Evolutionary conservation across 495 filamentous ascomycete species (phyloP).

Genomic region (Acidiella bohemica): DNA sequence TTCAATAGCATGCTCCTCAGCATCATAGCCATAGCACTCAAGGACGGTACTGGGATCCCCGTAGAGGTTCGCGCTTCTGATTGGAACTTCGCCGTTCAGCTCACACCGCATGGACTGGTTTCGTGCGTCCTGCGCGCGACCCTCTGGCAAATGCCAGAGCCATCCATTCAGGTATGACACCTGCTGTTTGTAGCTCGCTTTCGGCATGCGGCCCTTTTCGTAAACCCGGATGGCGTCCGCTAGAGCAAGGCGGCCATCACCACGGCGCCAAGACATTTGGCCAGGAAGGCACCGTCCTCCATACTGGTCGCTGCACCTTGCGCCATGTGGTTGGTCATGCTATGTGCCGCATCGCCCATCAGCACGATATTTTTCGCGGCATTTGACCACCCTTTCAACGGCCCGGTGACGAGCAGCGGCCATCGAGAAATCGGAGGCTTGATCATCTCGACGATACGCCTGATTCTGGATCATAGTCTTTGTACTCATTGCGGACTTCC

Average conservation of each 20-base stretch:
- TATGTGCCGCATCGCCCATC: constrained; percentile 22
- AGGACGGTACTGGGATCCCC: constrained; percentile 20
- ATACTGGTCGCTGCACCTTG: constrained; percentile 22
- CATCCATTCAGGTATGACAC: constrained; percentile 22
- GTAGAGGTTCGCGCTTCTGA: constrained; percentile 24
- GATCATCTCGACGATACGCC: constrained; percentile 25
- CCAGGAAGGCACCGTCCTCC: constrained; percentile 24
- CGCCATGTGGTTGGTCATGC: constrained; percentile 23
- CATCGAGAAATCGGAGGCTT: constrained; percentile 13
- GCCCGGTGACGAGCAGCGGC: constrained; percentile 21
- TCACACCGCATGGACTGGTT: constrained; percentile 15
- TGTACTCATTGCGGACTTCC: constrained; percentile 24
- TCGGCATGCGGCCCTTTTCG: constrained; percentile 19
- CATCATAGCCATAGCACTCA: constrained; percentile 25
- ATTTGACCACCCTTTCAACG: constrained; percentile 17
- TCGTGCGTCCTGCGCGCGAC: constrained; percentile 14
- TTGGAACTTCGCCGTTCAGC: constrained; percentile 26
- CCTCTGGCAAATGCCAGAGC: constrained; percentile 18
- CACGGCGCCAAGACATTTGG: constrained; percentile 6
- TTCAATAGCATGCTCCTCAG: constrained; percentile 21
- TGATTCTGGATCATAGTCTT: constrained; percentile 28
- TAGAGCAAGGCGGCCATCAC: constrained; percentile 6
- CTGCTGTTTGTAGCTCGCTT: constrained; percentile 21
- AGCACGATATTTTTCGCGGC: constrained; percentile 19
- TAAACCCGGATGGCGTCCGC: constrained; percentile 14